phyloP scores from a whole-genome alignment of 1,284 basidiomycete species.

The Moniliophthora roreri region DNA sequence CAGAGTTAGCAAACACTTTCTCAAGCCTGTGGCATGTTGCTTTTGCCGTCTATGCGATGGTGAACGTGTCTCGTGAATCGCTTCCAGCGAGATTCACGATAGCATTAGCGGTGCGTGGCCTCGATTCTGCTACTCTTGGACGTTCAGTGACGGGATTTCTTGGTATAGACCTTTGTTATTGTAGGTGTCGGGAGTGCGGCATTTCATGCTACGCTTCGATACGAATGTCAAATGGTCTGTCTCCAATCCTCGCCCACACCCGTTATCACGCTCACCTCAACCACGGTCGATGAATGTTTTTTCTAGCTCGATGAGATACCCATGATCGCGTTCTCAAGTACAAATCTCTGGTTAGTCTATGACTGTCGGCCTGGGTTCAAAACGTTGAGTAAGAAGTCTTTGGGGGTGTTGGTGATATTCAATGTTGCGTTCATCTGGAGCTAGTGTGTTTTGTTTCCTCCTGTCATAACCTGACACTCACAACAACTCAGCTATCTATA shows the following conservation, averaged over 20 bases:
- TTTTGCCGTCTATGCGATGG: conserved; percentile 47
- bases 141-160: not conserved
- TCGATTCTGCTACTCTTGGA: not conserved
- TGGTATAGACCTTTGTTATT: conserved; percentile 51
- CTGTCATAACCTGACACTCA: not conserved
- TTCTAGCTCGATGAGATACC: conserved; percentile 70
- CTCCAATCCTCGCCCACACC: too few species aligned
- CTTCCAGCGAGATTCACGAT: conserved; percentile 51
- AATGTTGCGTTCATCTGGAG: conserved; percentile 58
- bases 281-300: too few species aligned
- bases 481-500: conserved; percentile 41
- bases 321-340: conserved; percentile 62
- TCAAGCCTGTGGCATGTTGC: conserved; percentile 58
- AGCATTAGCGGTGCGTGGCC: conserved; percentile 46
- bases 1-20: conserved; percentile 64
- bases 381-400: conserved; percentile 31
- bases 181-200: conserved; percentile 65
- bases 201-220: conserved; percentile 68
- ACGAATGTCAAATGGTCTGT: conserved; percentile 65
- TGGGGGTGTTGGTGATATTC: conserved; percentile 37
- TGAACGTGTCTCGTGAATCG: conserved; percentile 32
- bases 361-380: conserved; percentile 54
- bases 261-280: too few species aligned
- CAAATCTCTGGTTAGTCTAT: conserved; percentile 51
- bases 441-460: conserved; percentile 45